Base-by-base conservation (phyloP, 768 basidiomycete genomes). In the Lactarius pseudohatsudake region DNA sequence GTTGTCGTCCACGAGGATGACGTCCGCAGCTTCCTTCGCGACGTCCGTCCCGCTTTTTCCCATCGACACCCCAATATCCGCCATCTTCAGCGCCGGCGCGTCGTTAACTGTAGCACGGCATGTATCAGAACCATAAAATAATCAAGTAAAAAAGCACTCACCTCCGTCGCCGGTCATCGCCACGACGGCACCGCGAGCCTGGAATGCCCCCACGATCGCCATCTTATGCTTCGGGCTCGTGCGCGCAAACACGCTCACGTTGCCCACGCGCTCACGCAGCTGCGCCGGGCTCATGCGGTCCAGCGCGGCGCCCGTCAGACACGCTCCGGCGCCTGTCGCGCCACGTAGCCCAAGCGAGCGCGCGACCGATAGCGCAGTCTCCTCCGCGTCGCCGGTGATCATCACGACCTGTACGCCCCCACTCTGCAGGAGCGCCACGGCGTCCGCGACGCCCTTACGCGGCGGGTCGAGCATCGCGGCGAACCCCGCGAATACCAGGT, bases 91-190 rank as follows among this genome's bases (percentile, higher is more conserved):
- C 47, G 96, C 96, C 3, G 96, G 96, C 0, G 96, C 95, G 72
- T 98, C 96, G 75, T 98, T 98, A 18, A 98, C 96, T 85, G 58
- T 57, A 55, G 13, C 57, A 57, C 9, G 10, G 68, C 16, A 15
- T 5, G 50, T 22, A 40, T 36, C 20, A 9, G 53, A 43, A 43
- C 32, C 43, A 65, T 26, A 41, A 61, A 66, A 20, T 34, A 22
- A 36, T 9, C 64, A 18, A 47, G 53, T 58, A 43, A 64, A 60
- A 67, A n/a, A 36, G 20, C 26, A 79, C 86, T 22, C 53, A 92
- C 92, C 92, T 75, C 96, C 96, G 75, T 98, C 96, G 32, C 96
- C 96, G 1, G 96, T 97, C 96, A 98, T 98, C 2, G 94, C 96
- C 2, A 98, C 95, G 5, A 98, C 88, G 11, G 85, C 88, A 0